Conservation (phyloP, 768 basidiomycete genomes). For the Guyanaporus albipodus region DNA sequence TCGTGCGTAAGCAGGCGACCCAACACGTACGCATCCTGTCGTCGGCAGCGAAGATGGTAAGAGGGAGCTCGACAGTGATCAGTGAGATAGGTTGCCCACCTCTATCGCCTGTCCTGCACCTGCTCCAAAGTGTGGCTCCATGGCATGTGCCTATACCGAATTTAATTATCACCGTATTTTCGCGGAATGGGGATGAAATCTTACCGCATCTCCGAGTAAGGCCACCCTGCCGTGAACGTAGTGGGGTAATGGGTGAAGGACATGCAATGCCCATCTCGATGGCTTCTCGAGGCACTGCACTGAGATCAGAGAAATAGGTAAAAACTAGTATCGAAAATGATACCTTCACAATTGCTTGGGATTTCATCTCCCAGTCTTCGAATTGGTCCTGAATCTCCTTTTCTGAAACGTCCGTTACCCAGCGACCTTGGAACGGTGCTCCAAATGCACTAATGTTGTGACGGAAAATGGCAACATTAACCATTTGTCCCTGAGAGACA, state of each 20-base stretch:
- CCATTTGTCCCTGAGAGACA: conserved; percentile 32
- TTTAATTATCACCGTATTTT: too few species aligned
- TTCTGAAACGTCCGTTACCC: conserved; percentile 27
- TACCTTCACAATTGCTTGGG: conserved; percentile 11
- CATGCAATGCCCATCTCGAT: conserved; percentile 43
- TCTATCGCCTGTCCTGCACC: conserved; percentile 53
- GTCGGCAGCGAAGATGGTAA: too few species aligned
- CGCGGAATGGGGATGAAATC: too few species aligned
- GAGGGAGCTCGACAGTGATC: too few species aligned
- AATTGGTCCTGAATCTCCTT: conserved; percentile 31
- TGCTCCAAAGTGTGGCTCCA: conserved; percentile 44
- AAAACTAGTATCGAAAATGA: neutral
- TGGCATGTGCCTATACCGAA: conserved; percentile 47
- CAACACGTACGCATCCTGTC: conserved; percentile 30
- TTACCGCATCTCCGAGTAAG: conserved; percentile 49
- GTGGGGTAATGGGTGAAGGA: conserved; percentile 36
- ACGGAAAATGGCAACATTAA: conserved; percentile 35
- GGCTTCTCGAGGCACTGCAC: conserved; percentile 37
- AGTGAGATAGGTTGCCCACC: conserved; percentile 25
- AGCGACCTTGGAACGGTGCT: conserved; percentile 28
- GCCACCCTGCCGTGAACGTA: conserved; percentile 40
- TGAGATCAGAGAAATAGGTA: too few species aligned
- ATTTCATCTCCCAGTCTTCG: conserved; percentile 22
- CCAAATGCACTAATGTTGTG: conserved; percentile 30
- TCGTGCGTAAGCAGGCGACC: conserved; percentile 27